phyloP scores from a whole-genome alignment of 2,329 filamentous ascomycete species.

The Fusarium compactum region DNA sequence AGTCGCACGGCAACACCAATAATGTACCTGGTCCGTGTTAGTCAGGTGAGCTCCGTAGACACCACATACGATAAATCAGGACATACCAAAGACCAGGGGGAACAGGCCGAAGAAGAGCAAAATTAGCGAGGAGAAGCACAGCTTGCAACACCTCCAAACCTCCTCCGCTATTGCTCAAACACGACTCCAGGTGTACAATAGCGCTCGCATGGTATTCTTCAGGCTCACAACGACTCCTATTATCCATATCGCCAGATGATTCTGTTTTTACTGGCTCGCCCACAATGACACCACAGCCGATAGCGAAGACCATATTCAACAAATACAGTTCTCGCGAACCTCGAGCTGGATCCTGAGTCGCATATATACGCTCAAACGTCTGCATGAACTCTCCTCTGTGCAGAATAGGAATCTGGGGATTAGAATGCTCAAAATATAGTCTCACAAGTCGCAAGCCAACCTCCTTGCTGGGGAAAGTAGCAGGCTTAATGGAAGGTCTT shows the following conservation, averaged over 20 bases:
- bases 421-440: slow-evolving; percentile 95
- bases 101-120: slow-evolving; percentile 90
- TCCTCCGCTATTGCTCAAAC: slow-evolving; percentile 86
- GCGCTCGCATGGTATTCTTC: slow-evolving; percentile 97
- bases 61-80: slow-evolving; percentile 8
- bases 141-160: slow-evolving; percentile 92
- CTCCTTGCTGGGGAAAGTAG: slow-evolving; percentile 82
- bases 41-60: slow-evolving; percentile 12
- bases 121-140: slow-evolving; percentile 90
- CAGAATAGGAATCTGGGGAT: slow-evolving; percentile 93
- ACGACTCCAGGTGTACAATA: slow-evolving; percentile 90
- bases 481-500: slow-evolving; percentile 86
- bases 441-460: slow-evolving; percentile 79
- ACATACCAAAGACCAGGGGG: slow-evolving; percentile 87
- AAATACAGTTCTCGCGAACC: slow-evolving; percentile 89
- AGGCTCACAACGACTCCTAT: slow-evolving; percentile 72
- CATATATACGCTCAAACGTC: slow-evolving; percentile 86
- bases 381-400: slow-evolving; percentile 91
- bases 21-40: slow-evolving; percentile 73
- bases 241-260: slow-evolving; percentile 51
- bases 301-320: slow-evolving; percentile 97
- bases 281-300: slow-evolving; percentile 92
- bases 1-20: slow-evolving; percentile 92
- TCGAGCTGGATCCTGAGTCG: slow-evolving; percentile 72
- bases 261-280: slow-evolving; percentile 68